Evolutionary conservation across 805 yeast genomes (phyloP), one percentile per base, ranked within the genome.

Genomic region (Pichia cabralensis): DNA sequence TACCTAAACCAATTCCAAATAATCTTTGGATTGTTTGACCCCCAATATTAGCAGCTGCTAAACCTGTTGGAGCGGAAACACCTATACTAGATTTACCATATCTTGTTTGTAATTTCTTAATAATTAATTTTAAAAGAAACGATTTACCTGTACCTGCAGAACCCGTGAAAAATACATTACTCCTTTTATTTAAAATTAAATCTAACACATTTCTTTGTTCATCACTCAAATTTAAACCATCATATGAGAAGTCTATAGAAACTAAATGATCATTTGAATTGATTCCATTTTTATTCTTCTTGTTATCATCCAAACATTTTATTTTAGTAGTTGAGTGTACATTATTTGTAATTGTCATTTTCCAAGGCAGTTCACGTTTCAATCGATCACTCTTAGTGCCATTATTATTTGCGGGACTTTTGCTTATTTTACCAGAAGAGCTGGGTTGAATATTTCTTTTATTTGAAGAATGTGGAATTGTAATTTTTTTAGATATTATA

Each of bases 11-110:
- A 35, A 86, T 71, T 1, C 95, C 94, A 0, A 95, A 72, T 60
- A 78, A 85, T 48, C 81, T 67, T 55, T 89, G 94, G 20, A 92
- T 64, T 0, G 98, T 92, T 21, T 70, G 72, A 17, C 98, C 98
- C 3, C 94, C 95, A 46, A 92, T 81, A 48, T 86, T 85, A 27
- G 85, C 80, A 0, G 96, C 98, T 0, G 98, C 98, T 41, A 92
- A 62, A 1, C 98, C 98, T 0, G 98, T 92, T 0, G 96, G 82
- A 0, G 98, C 98, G 0, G 97, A 85, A 4, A 92, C 75, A 0
- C 94, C 95, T 4, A 92, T 83, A 0, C 63, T 56, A 10, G 62
- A 62, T 2, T 54, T 49, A 1, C 67, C 62, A 51, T 72, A 65
- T 28, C 66, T 60, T 1, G 46, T 40, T 14, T 57, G 56, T 32